Base-by-base conservation (phyloP, 2,329 filamentous ascomycete species). In the Cordyceps cicadae region DNA sequence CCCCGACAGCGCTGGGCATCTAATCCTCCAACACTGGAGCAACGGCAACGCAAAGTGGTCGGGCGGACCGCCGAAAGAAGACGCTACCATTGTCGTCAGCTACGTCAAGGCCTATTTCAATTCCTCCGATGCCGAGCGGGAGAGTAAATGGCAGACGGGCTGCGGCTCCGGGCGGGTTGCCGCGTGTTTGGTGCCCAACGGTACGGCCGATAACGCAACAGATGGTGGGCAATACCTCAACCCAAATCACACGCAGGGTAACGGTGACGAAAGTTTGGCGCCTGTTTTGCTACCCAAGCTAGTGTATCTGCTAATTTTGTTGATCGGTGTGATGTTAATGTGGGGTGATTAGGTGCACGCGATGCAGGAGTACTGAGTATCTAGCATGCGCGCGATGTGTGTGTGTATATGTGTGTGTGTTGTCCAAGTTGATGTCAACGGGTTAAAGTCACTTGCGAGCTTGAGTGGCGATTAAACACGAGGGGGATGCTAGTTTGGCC, bases 81-180 rank as follows among this genome's bases (percentile, higher is more conserved):
- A 92, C 66, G 83, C 88, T 0, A 73, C 80, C 19, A 77, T 90
- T 66, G 82, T 79, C 7, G 78, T 92, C 26, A 81, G 79, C 43
- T 91, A 91, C 67, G 80, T 91, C 61, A 90, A 89, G 70, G 86
- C 86, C 0, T 93, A 92, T 72, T 93, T 92, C 76, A 92, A 92
- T 76, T 86, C 86, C 17, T 86, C 86, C 3, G 66, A 76, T 21
- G 64, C 67, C 2, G 64, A 68, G 60, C 69, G 79, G 17, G 70
- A 75, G 53, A 65, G 64, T 15, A 77, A 79, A 62, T 77, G 80
- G 52, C 49, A 51, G 12, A 50, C 17, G 3, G 39, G 32, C 5
- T 62, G 61, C 52, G 24, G 24, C 15, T 43, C 34, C 21, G n/a
- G 21, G 45, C 45, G 17, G 15, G 52, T 32, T 52, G 57, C 48